Conservation (phyloP, 176 grass and related monocot genomes). For the Oryza rufipogon region DNA sequence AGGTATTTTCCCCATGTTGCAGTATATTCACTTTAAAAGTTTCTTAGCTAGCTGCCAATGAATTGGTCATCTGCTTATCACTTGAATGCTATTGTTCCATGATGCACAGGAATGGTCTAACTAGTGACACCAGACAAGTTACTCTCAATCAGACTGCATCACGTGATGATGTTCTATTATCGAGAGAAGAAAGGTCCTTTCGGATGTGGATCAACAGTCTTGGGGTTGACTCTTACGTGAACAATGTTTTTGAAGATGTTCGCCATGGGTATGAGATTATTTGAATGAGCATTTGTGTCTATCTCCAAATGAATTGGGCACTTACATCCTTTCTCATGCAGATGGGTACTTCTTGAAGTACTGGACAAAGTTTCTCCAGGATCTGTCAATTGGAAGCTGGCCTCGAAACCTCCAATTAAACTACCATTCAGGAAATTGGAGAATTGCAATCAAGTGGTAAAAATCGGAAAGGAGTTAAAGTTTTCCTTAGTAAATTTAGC, state of each 20-base stretch:
- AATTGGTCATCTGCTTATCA: slow-evolving; percentile 27
- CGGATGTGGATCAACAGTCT: slow-evolving; percentile 99
- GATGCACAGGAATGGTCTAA: slow-evolving; percentile 83
- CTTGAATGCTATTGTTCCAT: slow-evolving; percentile 27
- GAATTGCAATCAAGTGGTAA: slow-evolving; percentile 98
- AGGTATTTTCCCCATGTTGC: neutral
- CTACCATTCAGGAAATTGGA: slow-evolving; percentile 95
- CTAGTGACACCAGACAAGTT: slow-evolving; percentile 71
- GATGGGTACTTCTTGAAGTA: slow-evolving; percentile 99
- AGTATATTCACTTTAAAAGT: neutral
- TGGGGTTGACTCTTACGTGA: slow-evolving; percentile 88
- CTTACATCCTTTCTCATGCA: slow-evolving; percentile 45
- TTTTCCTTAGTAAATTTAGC: slow-evolving; percentile 96
- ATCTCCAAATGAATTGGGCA: slow-evolving; percentile 19
- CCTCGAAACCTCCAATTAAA: slow-evolving; percentile 96
- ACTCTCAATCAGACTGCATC: slow-evolving; percentile 59
- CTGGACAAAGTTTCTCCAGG: slow-evolving; percentile 95
- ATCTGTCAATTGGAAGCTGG: slow-evolving; percentile 90
- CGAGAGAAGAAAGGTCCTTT: slow-evolving; percentile 95
- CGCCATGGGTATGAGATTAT: slow-evolving; percentile 73
- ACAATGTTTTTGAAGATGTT: slow-evolving; percentile 97
- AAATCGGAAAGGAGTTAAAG: slow-evolving; percentile 81
- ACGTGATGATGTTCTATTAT: slow-evolving; percentile 82
- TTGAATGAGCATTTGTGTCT: slow-evolving; percentile 25
- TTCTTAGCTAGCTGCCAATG: slow-evolving; percentile 8